These are phyloP conservation scores for Leccinum subtestaceum DNA, from an alignment of 768 basidiomycete genomes.

Conservation along the genomic window DNA sequence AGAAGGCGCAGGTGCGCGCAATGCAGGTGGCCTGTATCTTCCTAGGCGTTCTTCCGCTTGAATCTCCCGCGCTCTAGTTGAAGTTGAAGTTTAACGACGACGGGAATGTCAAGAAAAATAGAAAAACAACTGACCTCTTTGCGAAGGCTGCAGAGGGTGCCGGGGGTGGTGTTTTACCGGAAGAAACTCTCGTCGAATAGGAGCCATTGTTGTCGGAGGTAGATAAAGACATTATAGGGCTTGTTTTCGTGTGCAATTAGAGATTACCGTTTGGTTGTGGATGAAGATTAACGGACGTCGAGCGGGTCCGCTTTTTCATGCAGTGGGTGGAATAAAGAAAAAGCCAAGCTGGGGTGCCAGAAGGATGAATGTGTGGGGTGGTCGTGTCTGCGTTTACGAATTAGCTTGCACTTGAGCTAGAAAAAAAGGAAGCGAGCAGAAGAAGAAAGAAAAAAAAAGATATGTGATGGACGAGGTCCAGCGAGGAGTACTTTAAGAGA, in stretches of 20 bases:
- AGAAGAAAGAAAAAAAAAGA: slow-evolving; percentile 16
- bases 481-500: slow-evolving; percentile 31
- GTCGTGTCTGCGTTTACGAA: slow-evolving; percentile 32
- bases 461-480: slow-evolving; percentile 33
- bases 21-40: slow-evolving; percentile 79
- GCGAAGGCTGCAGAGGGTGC: slow-evolving; percentile 88
- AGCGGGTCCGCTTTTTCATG: slow-evolving; percentile 30
- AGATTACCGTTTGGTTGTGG: slow-evolving; percentile 58
- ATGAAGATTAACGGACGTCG: slow-evolving; percentile 33
- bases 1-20: slow-evolving; percentile 63
- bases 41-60: slow-evolving; percentile 71
- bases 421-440: slow-evolving; percentile 5
- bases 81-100: slow-evolving; percentile 14
- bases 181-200: slow-evolving; percentile 77
- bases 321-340: slow-evolving; percentile 26
- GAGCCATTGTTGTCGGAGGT: slow-evolving; percentile 77
- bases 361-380: slow-evolving; percentile 16
- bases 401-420: slow-evolving; percentile 32
- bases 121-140: slow-evolving; percentile 59
- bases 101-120: slow-evolving; percentile 13
- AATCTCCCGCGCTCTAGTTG: slow-evolving; percentile 74
- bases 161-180: slow-evolving; percentile 88
- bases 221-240: slow-evolving; percentile 89
- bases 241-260: slow-evolving; percentile 62
- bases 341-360: slow-evolving; percentile 16